A percentile compares a stretch with the other conserved stretches of the same genome.
Evolutionary conservation across 352 stramenopile genomes (phyloP).

Genomic region (Achlya hypogyna): DNA sequence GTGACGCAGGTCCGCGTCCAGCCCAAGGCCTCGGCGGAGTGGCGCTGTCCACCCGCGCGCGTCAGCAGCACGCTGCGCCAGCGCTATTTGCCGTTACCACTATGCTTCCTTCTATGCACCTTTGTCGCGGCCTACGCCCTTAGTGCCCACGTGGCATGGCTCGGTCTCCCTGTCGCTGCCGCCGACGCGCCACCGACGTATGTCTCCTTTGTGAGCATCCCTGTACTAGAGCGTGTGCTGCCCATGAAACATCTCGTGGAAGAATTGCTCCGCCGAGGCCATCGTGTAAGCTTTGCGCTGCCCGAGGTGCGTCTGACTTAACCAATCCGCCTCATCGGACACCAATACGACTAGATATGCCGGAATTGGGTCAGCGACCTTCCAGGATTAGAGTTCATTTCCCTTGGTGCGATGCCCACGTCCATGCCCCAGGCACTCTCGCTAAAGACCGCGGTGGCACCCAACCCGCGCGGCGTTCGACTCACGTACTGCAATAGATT

Average conservation of each 20-base stretch:
- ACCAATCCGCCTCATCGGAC: neutral
- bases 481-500: neutral
- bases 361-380: conserved; percentile 70
- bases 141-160: conserved; percentile 10
- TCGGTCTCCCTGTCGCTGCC: neutral
- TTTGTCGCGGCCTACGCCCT: conserved; percentile 3
- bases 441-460: conserved; percentile 11
- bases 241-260: conserved; percentile 71
- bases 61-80: neutral
- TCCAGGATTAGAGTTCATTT: conserved; percentile 70
- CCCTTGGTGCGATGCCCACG: conserved; percentile 42
- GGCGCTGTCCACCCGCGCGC: neutral
- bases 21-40: neutral
- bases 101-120: neutral
- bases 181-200: conserved; percentile 27
- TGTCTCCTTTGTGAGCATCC: conserved; percentile 75
- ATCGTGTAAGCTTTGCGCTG: conserved; percentile 67
- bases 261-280: conserved; percentile 57
- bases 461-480: neutral
- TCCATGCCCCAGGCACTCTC: neutral
- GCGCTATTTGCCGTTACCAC: neutral
- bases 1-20: conserved; percentile 20
- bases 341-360: conserved; percentile 35
- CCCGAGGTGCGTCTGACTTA: conserved; percentile 37
- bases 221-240: conserved; percentile 73